Evolutionary conservation across 139 green algal species (phyloP).

Genomic region (Ulvella scutata): DNA sequence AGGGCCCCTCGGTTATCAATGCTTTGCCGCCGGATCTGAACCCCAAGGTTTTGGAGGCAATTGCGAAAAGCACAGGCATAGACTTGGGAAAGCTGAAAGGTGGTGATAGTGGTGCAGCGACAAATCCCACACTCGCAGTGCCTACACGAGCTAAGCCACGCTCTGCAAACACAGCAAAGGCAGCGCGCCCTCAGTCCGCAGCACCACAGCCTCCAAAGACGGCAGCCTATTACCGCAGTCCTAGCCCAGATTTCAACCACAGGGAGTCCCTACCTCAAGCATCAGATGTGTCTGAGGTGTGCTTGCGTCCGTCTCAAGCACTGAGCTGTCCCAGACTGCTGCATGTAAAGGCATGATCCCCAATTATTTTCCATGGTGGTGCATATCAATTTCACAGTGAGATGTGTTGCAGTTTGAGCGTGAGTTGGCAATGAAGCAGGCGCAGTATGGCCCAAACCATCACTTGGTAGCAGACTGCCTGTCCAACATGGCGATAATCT

Average conservation of each 20-base stretch:
- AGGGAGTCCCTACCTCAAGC: not conserved
- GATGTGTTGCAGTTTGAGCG: slow-evolving; percentile 32
- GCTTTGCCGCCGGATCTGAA: slow-evolving; percentile 59
- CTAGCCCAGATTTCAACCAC: not conserved
- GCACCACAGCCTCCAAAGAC: not conserved
- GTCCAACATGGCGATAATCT: slow-evolving; percentile 67
- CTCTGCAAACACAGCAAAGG: not conserved
- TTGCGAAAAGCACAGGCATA: slow-evolving; percentile 22
- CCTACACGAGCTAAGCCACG: not conserved
- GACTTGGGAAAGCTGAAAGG: not conserved
- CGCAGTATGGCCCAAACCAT: slow-evolving; percentile 28
- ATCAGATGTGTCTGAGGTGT: not conserved
- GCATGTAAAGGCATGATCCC: no score
- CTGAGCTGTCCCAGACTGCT: slow-evolving; percentile 1
- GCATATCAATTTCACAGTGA: not conserved
- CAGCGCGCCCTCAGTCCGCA: no score
- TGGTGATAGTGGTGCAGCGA: not conserved
- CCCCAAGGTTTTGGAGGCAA: slow-evolving; percentile 61
- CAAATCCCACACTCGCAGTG: not conserved
- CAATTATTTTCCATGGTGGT: no score
- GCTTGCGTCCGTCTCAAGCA: not conserved
- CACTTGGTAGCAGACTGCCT: slow-evolving; percentile 51
- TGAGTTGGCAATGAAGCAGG: slow-evolving; percentile 38
- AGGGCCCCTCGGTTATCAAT: slow-evolving; percentile 33
- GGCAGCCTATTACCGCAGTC: not conserved